A percentile compares a stretch with the other conserved stretches of the same genome.
Evolutionary conservation across 495 filamentous ascomycete genomes (phyloP).

Genomic region (Talaromyces ruber): DNA sequence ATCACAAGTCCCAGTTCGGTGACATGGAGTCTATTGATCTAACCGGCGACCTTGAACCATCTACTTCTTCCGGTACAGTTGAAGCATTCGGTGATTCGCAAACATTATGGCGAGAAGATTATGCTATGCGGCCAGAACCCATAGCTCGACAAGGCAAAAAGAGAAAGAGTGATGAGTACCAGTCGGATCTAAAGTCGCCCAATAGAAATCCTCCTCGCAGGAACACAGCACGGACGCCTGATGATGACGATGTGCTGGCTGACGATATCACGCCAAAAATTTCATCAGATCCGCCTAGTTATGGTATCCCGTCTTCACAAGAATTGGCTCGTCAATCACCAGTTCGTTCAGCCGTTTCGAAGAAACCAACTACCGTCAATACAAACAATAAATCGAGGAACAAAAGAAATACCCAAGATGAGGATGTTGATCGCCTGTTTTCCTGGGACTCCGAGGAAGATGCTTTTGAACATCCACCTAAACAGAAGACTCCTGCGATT

Average conservation of each 20-base stretch:
- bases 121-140: slow-evolving; percentile 34
- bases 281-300: background rate
- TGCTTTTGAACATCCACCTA: background rate
- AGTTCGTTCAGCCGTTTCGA: slow-evolving; percentile 1
- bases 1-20: slow-evolving; percentile 14
- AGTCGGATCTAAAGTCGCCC: slow-evolving; percentile 34
- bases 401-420: background rate
- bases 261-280: background rate
- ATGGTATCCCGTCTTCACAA: background rate
- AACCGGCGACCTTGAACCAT: slow-evolving; percentile 46
- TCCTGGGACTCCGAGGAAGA: slow-evolving; percentile 3
- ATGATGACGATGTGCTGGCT: background rate
- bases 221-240: background rate
- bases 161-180: slow-evolving; percentile 65
- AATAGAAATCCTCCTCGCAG: background rate
- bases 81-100: slow-evolving; percentile 45
- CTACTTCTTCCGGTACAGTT: slow-evolving; percentile 30
- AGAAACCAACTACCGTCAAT: background rate
- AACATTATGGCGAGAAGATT: slow-evolving; percentile 53
- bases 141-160: slow-evolving; percentile 52
- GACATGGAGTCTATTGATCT: slow-evolving; percentile 62
- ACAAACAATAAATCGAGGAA: background rate
- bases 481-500: background rate
- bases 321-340: slow-evolving; percentile 1
- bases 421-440: background rate